Percentiles rank a stretch among this genome's conserved stretches.
Evolutionary conservation across 768 basidiomycete species (phyloP).

Genomic region (Kwoniella sp.): DNA sequence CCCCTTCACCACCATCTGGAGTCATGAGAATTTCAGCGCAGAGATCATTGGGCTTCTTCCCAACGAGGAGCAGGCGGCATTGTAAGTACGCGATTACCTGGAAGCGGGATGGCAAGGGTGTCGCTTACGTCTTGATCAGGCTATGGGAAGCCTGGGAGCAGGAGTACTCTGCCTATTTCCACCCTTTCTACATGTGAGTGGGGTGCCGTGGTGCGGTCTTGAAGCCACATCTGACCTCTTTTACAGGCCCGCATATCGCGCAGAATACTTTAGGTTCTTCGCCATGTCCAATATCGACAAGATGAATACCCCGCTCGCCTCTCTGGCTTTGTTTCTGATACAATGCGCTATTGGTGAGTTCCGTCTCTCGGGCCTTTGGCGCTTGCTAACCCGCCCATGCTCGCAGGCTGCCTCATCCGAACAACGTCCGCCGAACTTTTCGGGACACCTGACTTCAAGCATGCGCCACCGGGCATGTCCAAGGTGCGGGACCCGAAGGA

Average conservation of each 20-base stretch:
- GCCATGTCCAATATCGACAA: slow-evolving; percentile 36
- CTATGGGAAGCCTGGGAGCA: slow-evolving; percentile 38
- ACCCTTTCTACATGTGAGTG: slow-evolving; percentile 43
- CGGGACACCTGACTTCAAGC: slow-evolving; percentile 29
- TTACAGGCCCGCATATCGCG: slow-evolving; percentile 38
- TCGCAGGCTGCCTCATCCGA: slow-evolving; percentile 40
- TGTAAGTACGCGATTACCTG: slow-evolving; percentile 21
- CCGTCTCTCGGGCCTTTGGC: neutral
- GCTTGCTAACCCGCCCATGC: neutral
- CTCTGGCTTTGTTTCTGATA: slow-evolving; percentile 44
- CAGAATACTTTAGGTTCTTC: slow-evolving; percentile 44
- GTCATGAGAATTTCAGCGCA: slow-evolving; percentile 47
- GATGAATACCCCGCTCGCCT: slow-evolving; percentile 40
- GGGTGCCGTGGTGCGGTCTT: neutral
- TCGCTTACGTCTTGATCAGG: too few relatives aligned
- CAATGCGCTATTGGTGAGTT: slow-evolving; percentile 41
- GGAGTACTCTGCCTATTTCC: slow-evolving; percentile 41
- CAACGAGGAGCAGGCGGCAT: slow-evolving; percentile 36
- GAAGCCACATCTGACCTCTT: neutral
- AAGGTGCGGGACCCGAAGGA: slow-evolving; percentile 34
- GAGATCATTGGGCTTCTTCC: slow-evolving; percentile 48
- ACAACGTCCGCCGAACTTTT: slow-evolving; percentile 43
- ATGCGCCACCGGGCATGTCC: too few relatives aligned
- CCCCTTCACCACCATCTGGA: slow-evolving; percentile 51
- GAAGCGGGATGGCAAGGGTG: neutral